Percentiles rank a stretch among this genome's conserved stretches.
Evolutionary conservation across 2,329 filamentous ascomycete species (phyloP).

Genomic region (Apiospora aurea): DNA sequence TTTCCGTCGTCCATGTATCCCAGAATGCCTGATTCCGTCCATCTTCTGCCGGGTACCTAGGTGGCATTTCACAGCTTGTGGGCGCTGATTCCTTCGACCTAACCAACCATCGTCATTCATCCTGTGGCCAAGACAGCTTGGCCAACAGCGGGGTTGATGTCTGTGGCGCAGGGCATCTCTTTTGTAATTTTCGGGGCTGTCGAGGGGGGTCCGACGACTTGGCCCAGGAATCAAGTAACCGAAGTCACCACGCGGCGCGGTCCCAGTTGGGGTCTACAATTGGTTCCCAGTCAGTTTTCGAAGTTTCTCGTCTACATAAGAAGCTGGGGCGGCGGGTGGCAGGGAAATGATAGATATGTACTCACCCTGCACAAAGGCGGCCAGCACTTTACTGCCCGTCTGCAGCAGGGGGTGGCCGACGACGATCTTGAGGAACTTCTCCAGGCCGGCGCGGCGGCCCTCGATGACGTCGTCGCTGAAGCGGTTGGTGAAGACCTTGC

Average conservation of each 20-base stretch:
- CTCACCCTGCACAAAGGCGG: slow-evolving; percentile 94
- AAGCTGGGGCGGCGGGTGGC: slow-evolving; percentile 16
- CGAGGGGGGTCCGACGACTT: slow-evolving; percentile 37
- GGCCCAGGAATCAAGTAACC: slow-evolving; percentile 43
- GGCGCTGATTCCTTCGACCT: not conserved
- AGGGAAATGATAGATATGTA: slow-evolving; percentile 29
- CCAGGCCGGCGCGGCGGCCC: slow-evolving; percentile 83
- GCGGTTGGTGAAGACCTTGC: slow-evolving; percentile 97
- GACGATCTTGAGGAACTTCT: slow-evolving; percentile 97
- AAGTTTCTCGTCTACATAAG: not conserved
- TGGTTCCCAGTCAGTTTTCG: slow-evolving; percentile 27
- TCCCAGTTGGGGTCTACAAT: slow-evolving; percentile 85
- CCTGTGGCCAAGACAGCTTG: slow-evolving; percentile 23
- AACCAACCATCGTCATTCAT: not conserved
- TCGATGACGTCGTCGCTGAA: slow-evolving; percentile 99
- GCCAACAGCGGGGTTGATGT: not conserved
- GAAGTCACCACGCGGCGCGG: slow-evolving; percentile 80
- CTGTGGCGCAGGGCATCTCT: slow-evolving; percentile 43
- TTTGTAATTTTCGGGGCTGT: slow-evolving; percentile 52
- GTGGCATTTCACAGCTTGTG: not conserved
- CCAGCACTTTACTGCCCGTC: slow-evolving; percentile 96
- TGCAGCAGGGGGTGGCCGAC: slow-evolving; percentile 95
- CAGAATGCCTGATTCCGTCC: not conserved
- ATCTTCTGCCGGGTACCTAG: slow-evolving; percentile 9
- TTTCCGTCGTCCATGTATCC: slow-evolving; percentile 11